Evolutionary conservation across 192 early-diverging fungal genomes (phyloP).

Genomic region (Linderina pennispora): DNA sequence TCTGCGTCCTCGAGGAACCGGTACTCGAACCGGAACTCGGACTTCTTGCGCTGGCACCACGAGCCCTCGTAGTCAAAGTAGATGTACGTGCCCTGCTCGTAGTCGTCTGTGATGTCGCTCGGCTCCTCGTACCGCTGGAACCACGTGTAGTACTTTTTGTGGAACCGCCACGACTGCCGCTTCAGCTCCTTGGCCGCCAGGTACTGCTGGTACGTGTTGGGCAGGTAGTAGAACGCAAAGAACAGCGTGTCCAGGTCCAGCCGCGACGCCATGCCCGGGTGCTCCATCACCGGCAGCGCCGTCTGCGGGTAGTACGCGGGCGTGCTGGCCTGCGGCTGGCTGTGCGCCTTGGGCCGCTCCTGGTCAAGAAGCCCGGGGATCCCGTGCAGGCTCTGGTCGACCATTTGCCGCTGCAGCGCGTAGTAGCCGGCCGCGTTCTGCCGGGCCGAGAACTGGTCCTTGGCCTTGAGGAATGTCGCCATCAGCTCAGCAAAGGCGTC

Average conservation of each 20-base stretch:
- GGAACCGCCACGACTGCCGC: constrained; percentile 96
- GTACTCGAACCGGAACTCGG: constrained; percentile 95
- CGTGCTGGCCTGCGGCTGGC: constrained; percentile 49
- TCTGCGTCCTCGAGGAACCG: constrained; percentile 80
- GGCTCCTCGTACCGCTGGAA: constrained; percentile 98
- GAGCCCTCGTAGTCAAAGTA: constrained; percentile 98
- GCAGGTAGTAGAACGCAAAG: constrained; percentile 97
- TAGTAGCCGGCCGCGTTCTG: constrained; percentile 5
- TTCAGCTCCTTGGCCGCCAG: constrained; percentile 93
- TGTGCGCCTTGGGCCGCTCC: constrained; percentile 59
- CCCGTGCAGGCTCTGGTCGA: constrained; percentile 77
- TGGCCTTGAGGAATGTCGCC: constrained; percentile 58
- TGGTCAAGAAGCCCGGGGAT: constrained; percentile 80
- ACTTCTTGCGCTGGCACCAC: constrained; percentile 96
- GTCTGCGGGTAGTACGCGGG: constrained; percentile 95
- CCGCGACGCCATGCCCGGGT: constrained; percentile 79
- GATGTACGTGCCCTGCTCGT: constrained; percentile 96
- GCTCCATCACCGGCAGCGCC: constrained; percentile 71
- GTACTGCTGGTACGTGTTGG: constrained; percentile 95
- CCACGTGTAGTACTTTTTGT: constrained; percentile 98
- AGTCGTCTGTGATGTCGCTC: constrained; percentile 90
- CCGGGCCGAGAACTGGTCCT: constrained; percentile 47
- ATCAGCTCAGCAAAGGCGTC: constrained; percentile 64
- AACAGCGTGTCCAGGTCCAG: constrained; percentile 94
- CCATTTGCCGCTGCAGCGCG: constrained; percentile 56